These are phyloP conservation scores for Aspergillus candidus DNA, from an alignment of 2,329 filamentous ascomycete species.

Conservation along the genomic window DNA sequence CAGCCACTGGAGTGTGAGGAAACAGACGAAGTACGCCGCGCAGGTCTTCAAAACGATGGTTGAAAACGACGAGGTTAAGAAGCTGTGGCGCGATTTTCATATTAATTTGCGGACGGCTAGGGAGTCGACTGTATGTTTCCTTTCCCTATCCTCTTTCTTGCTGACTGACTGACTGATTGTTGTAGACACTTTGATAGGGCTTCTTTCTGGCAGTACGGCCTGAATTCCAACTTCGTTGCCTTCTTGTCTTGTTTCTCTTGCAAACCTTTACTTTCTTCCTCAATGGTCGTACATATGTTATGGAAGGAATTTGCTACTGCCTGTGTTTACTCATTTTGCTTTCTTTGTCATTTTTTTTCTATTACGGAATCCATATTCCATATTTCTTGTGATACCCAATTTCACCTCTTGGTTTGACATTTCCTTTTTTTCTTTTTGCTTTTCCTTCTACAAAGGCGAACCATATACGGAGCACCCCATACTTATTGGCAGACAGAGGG, in stretches of 20 bases:
- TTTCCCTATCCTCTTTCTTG: neutral
- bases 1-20: slow-evolving; percentile 55
- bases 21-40: slow-evolving; percentile 56
- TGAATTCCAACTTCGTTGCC: too few relatives aligned
- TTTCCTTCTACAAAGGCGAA: too few relatives aligned
- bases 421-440: neutral
- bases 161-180: neutral
- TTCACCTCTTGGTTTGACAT: neutral
- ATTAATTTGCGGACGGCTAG: slow-evolving; percentile 54
- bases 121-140: slow-evolving; percentile 39
- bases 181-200: slow-evolving; percentile 2
- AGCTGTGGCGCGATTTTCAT: slow-evolving; percentile 62
- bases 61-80: slow-evolving; percentile 51
- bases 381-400: slow-evolving; percentile 1
- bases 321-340: neutral
- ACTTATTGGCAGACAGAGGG: too few relatives aligned
- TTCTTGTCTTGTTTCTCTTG: too few relatives aligned
- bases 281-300: neutral
- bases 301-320: too few relatives aligned
- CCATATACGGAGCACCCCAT: too few relatives aligned
- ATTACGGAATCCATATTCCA: neutral
- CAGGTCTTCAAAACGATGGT: slow-evolving; percentile 61
- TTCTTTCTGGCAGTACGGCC: too few relatives aligned
- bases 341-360: neutral
- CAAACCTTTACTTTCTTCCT: too few relatives aligned